Evolutionary conservation across 2,329 filamentous ascomycete genomes (phyloP).

Genomic region (Colletotrichum sp.): DNA sequence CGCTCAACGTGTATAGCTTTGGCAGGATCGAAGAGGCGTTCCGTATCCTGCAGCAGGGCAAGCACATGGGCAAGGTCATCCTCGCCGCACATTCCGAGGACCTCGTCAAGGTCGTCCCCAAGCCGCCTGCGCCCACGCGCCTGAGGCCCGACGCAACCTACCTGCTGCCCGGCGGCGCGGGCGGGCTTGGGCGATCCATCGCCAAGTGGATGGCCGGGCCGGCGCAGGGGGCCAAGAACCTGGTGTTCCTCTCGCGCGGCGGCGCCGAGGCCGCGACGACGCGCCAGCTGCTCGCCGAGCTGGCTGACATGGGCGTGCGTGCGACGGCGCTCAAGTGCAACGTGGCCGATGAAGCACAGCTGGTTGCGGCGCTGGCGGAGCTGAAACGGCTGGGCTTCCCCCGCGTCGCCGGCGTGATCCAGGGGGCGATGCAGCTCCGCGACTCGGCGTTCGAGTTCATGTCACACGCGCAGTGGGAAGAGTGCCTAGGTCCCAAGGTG

Average conservation of each 20-base stretch:
- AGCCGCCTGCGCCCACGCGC: not conserved
- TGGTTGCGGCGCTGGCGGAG: conserved; percentile 37
- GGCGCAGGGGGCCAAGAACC: conserved; percentile 27
- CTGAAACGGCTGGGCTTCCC: conserved; percentile 30
- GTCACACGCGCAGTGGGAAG: conserved; percentile 47
- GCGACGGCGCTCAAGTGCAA: conserved; percentile 27
- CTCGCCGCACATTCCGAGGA: not conserved
- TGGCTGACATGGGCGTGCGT: conserved; percentile 26
- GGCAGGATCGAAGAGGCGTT: conserved; percentile 39
- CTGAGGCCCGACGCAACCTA: conserved; percentile 28
- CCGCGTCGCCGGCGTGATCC: not conserved
- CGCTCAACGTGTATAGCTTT: conserved; percentile 23
- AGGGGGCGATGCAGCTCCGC: conserved; percentile 10
- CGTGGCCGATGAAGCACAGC: conserved; percentile 31
- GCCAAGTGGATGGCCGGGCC: conserved; percentile 26
- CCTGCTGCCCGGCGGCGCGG: conserved; percentile 32
- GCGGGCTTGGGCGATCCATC: conserved; percentile 29
- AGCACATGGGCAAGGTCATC: conserved; percentile 47
- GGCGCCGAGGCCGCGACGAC: conserved; percentile 22
- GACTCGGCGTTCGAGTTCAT: conserved; percentile 56
- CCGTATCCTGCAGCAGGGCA: conserved; percentile 41
- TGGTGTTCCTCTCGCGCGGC: conserved; percentile 33
- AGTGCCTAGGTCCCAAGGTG: conserved; percentile 48
- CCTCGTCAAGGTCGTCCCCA: not conserved
- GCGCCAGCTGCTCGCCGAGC: conserved; percentile 20